phyloP scores from a whole-genome alignment of 2,329 filamentous ascomycete species.

The Graphilbum ipis-grandicollis region DNA sequence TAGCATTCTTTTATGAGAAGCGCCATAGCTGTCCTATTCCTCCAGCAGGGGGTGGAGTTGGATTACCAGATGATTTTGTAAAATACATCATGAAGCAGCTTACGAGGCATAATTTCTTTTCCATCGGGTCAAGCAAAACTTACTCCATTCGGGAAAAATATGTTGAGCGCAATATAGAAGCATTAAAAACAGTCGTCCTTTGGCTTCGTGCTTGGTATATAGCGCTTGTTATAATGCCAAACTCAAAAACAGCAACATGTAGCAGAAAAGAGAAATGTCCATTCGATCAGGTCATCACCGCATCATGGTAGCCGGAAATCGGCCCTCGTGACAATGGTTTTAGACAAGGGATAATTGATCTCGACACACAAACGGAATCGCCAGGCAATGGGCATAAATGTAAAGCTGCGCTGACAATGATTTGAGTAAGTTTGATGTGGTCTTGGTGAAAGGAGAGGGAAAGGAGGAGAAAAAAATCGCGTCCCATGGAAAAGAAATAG shows the following conservation, averaged over 20 bases:
- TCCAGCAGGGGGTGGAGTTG: slow-evolving; percentile 7
- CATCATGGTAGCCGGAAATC: slow-evolving; percentile 39
- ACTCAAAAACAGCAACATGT: not conserved
- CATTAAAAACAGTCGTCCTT: too few relatives aligned
- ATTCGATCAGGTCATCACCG: slow-evolving; percentile 49
- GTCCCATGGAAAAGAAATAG: not conserved
- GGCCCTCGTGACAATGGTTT: slow-evolving; percentile 54
- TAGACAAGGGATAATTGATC: slow-evolving; percentile 38
- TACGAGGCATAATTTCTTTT: too few relatives aligned
- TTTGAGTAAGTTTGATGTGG: slow-evolving; percentile 13
- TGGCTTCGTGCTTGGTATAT: too few relatives aligned
- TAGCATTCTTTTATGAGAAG: too few relatives aligned
- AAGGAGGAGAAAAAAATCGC: slow-evolving; percentile 2
- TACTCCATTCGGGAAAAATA: not conserved
- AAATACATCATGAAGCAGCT: not conserved
- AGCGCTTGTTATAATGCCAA: too few relatives aligned
- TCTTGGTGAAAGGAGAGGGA: slow-evolving; percentile 10
- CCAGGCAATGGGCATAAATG: slow-evolving; percentile 23
- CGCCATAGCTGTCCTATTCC: too few relatives aligned
- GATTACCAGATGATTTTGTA: slow-evolving; percentile 10
- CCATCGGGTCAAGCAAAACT: not conserved
- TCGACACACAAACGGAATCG: slow-evolving; percentile 37
- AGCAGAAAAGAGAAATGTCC: slow-evolving; percentile 23
- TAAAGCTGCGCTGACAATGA: slow-evolving; percentile 15
- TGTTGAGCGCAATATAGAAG: too few relatives aligned